Evolutionary conservation across 805 yeast genomes (phyloP), one percentile per base, ranked within the genome.

Genomic region (Cyberlindnera americana): DNA sequence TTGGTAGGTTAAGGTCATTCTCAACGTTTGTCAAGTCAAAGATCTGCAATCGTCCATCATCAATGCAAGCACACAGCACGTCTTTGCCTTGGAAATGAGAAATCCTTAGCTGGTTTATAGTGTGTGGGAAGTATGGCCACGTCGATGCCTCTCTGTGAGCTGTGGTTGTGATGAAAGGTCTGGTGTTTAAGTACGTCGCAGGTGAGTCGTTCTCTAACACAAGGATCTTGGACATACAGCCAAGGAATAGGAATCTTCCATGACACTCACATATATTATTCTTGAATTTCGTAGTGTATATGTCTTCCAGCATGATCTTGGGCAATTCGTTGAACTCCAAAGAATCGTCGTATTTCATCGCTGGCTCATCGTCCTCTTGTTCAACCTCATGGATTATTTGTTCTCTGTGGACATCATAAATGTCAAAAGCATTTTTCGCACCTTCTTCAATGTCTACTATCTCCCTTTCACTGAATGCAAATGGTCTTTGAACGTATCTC

Each of bases 121-220:
- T 66, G 53, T 77, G 82, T 2, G 83, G 83, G 35, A 62, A 66
- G 35, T 63, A 62, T 0, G 78, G 75, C 73, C 75, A 72, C 1
- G 79, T 74, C 6, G 78, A 67, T 8, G 65, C 59, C 7, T 57
- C 50, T 24, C 72, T 44, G 48, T 75, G 78, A 1, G 59, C 48
- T 2, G 36, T 18, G 8, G 42, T 19, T 4, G 57, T 53, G n/a
- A 46, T 21, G 1, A 33, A 7, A 11, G 58, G 54, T 17, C 35
- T 37, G 9, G 52, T 47, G 11, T 43, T 46, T 6, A 44, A 18
- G 10, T 32, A 15, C 8, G 17, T 14, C 2, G 34, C 12, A 0
- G 40, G 13, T 6, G 25, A 28, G 6, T 40, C 52, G 28, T 46
- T 29, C 19, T 41, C 24, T n/a, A 41, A 24, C 3, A 50, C 33